Percentiles rank a stretch among this genome's conserved stretches.
Evolutionary conservation across 1,139 yeast genomes (phyloP).

Genomic region (Zhuliangozyma blackwelliae): DNA sequence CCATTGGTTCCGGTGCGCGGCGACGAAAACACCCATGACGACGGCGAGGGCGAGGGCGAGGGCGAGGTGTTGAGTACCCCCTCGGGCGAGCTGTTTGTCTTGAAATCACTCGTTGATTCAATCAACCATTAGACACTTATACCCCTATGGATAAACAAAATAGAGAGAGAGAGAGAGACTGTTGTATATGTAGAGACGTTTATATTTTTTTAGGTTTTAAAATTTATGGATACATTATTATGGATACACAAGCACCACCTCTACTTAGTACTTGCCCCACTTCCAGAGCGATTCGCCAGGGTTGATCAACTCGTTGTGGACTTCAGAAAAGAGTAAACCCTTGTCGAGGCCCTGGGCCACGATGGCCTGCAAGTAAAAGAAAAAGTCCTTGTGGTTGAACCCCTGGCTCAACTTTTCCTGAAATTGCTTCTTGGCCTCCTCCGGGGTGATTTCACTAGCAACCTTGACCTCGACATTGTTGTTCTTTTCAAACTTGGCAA

Average conservation of each 20-base stretch:
- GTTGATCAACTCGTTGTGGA: slow-evolving; percentile 50
- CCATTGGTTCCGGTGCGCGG: too few species aligned
- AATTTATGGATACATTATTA: too few species aligned
- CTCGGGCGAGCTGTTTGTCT: slow-evolving; percentile 33
- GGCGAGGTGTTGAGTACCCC: slow-evolving; percentile 7
- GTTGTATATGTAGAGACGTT: too few species aligned
- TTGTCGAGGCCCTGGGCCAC: slow-evolving; percentile 27
- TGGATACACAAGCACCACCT: too few species aligned
- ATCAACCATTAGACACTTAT: slow-evolving; percentile 24
- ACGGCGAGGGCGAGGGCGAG: slow-evolving; percentile 5
- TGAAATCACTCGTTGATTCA: slow-evolving; percentile 43
- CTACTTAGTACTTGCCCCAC: slow-evolving; percentile 37
- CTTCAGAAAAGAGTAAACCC: slow-evolving; percentile 29
- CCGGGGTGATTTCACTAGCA: slow-evolving; percentile 16
- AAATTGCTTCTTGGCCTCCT: slow-evolving; percentile 28
- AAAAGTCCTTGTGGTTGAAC: slow-evolving; percentile 25
- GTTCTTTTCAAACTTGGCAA: slow-evolving; percentile 36
- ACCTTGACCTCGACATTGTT: slow-evolving; percentile 26
- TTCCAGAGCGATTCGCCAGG: slow-evolving; percentile 51
- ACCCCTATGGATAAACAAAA: neutral
- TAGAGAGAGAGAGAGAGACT: too few species aligned
- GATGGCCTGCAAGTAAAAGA: slow-evolving; percentile 26
- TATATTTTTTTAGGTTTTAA: too few species aligned
- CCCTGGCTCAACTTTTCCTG: slow-evolving; percentile 25
- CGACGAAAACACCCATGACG: neutral